phyloP scores from a whole-genome alignment of 768 basidiomycete species.

The Nevesoporus exiguus region DNA sequence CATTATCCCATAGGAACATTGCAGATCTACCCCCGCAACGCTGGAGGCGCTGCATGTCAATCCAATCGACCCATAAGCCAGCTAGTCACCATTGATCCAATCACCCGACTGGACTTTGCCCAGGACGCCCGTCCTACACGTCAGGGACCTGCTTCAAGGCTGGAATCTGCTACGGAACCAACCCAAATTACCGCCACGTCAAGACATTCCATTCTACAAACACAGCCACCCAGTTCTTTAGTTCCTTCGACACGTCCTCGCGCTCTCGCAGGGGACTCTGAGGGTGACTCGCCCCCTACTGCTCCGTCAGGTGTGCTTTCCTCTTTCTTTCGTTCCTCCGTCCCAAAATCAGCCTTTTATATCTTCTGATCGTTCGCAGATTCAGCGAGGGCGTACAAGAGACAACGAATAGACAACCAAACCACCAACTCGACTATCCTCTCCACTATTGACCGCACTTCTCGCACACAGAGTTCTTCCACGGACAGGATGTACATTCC shows the following conservation, averaged over 20 bases:
- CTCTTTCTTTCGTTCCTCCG: not conserved
- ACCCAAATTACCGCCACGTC: constrained; percentile 26
- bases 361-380: constrained; percentile 33
- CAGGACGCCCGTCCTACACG: constrained; percentile 49
- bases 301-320: constrained; percentile 23
- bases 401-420: constrained; percentile 57
- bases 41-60: constrained; percentile 26
- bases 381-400: constrained; percentile 59
- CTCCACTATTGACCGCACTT: constrained; percentile 19
- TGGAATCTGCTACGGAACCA: constrained; percentile 41
- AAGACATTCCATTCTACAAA: constrained; percentile 25
- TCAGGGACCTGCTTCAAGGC: constrained; percentile 43
- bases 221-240: constrained; percentile 38
- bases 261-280: constrained; percentile 57
- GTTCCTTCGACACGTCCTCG: constrained; percentile 64
- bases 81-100: constrained; percentile 64
- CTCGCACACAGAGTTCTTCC: constrained; percentile 27
- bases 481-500: constrained; percentile 49
- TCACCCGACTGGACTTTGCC: constrained; percentile 51
- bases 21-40: constrained; percentile 24
- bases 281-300: constrained; percentile 31
- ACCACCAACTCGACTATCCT: constrained; percentile 32
- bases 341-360: constrained; percentile 3
- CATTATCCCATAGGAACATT: constrained; percentile 15
- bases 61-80: constrained; percentile 16